phyloP scores from a whole-genome alignment of 495 filamentous ascomycete species.

The Neurospora discreta region DNA sequence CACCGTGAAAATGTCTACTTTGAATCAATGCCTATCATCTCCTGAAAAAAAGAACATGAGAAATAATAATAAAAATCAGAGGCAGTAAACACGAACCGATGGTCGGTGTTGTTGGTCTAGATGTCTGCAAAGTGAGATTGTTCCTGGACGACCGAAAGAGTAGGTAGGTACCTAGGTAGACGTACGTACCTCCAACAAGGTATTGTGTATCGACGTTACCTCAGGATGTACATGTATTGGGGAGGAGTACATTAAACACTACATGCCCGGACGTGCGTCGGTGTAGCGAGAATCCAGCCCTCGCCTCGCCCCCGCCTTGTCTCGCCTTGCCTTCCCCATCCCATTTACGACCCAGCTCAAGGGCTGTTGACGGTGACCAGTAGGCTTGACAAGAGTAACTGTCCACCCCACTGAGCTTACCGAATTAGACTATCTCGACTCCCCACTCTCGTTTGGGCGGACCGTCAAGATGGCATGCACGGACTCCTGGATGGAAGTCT shows the following conservation, averaged over 20 bases:
- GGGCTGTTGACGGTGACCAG: neutral
- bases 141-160: neutral
- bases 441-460: neutral
- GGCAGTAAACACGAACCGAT: neutral
- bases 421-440: neutral
- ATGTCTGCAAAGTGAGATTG: neutral
- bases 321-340: neutral
- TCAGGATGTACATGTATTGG: neutral
- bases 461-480: neutral
- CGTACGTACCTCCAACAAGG: neutral
- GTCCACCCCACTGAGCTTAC: neutral
- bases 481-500: neutral
- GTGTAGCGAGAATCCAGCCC: neutral
- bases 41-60: neutral
- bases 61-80: neutral
- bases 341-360: neutral
- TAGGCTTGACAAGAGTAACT: neutral
- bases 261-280: too few relatives aligned
- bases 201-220: neutral
- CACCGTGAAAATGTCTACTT: neutral
- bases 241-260: neutral
- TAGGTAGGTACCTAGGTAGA: neutral
- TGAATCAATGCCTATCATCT: neutral
- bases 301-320: neutral
- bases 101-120: neutral